Base-by-base conservation (phyloP, 345 rosid species). In the Raphanus raphanistrum region DNA sequence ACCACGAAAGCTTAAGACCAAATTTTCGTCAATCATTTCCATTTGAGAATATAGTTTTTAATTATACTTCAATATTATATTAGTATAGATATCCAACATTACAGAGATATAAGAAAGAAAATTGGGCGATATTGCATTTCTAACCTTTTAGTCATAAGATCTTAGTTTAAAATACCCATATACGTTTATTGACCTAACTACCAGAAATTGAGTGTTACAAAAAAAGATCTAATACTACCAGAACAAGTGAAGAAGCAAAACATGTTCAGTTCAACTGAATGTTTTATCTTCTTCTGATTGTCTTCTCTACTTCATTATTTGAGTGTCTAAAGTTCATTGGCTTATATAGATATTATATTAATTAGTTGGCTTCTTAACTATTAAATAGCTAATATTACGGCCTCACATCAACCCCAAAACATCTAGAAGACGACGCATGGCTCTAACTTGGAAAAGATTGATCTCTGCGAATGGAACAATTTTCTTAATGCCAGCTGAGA, bases 201-300 rank as follows among this genome's bases (percentile, higher is more conserved):
- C 35, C 35, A 8, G 43, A 38, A 38, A 38, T 38, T 38, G 43
- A 38, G 43, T 38, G 43, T 38, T 38, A 11, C 12, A 38, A 38
- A 8, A 36, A 38, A 8, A 33, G 15, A 73, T 50, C 13, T 10
- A 41, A 41, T 21, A 21, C 48, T 41, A 41, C 48, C 48, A 41
- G 21, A 50, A 50, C 66, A 63, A 62, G 71, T 79, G 82, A 79
- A 79, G 82, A 79, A 74, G 75, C 82, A 79, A 79, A 62, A 63
- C 79, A 79, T 79, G 82, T 79, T 79, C 70, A 74, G 82, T 79
- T 68, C 71, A 79, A 73, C 75, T 68, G 79, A 67, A 61, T 79
- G 45, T 73, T 79, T 79, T 71, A 73, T 63, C 55, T 17, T 74
- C 75, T 79, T 79, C 79, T 79, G 48, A 63, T 68, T 79, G 79